A percentile compares a stretch with the other conserved stretches of the same genome.
Conservation (phyloP, 305 asterid genomes). For the Plantago coronopus region DNA sequence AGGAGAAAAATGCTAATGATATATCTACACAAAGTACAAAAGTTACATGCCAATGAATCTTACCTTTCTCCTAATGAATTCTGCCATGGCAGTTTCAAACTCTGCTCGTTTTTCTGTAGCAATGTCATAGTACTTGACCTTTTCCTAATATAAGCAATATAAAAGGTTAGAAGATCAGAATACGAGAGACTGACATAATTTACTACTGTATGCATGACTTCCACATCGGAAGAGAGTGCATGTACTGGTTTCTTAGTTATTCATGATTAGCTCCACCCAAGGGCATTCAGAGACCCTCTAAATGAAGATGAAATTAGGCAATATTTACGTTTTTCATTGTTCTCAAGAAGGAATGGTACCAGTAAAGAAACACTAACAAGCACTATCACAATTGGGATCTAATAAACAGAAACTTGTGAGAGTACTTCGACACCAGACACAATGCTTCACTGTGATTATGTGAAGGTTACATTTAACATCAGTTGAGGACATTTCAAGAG, state of each 20-base stretch:
- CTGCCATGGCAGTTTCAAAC: slow-evolving; percentile 73
- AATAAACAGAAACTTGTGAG: not conserved
- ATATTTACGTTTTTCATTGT: not conserved
- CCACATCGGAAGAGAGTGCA: not conserved
- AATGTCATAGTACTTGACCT: slow-evolving; percentile 79
- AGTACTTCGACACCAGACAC: not conserved
- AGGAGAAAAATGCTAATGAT: no score
- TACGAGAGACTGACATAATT: not conserved
- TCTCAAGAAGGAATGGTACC: not conserved
- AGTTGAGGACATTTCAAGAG: not conserved
- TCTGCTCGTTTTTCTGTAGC: slow-evolving; percentile 93
- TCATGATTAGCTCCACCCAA: not conserved
- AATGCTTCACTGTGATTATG: not conserved
- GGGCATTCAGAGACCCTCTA: not conserved
- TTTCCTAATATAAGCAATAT: slow-evolving; percentile 49
- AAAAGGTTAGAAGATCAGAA: slow-evolving; percentile 13
- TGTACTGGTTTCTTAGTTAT: not conserved
- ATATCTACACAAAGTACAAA: not conserved
- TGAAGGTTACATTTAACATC: not conserved
- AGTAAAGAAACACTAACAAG: not conserved
- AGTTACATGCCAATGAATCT: not conserved
- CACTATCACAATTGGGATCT: no score
- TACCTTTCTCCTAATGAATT: slow-evolving; percentile 61
- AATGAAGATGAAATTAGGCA: not conserved
- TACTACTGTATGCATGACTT: not conserved